These are phyloP conservation scores for Globisporangium perplexum DNA, from an alignment of 352 stramenopile genomes.

Conservation along the genomic window DNA sequence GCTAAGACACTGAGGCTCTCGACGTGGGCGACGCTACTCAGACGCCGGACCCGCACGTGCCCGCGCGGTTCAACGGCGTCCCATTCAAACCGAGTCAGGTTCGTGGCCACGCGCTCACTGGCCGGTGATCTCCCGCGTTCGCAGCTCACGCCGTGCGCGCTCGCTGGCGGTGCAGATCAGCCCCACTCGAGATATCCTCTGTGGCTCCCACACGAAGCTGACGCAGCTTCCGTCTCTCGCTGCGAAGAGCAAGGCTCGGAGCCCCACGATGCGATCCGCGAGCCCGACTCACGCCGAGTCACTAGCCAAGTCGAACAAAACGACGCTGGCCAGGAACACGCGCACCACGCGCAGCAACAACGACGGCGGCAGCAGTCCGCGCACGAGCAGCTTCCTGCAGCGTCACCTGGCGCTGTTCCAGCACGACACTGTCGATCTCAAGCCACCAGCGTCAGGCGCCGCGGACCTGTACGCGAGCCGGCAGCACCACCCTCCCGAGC, in stretches of 20 bases:
- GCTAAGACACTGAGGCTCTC: neutral
- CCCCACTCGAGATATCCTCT: slow-evolving; percentile 45
- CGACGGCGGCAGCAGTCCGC: slow-evolving; percentile 4
- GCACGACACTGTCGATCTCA: neutral
- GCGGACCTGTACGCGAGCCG: no score
- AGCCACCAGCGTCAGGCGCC: no score
- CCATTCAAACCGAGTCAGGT: slow-evolving; percentile 56
- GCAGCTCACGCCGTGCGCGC: no score
- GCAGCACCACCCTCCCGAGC: neutral
- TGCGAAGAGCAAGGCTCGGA: neutral
- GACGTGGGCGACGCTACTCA: slow-evolving; percentile 4
- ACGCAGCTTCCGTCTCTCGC: slow-evolving; percentile 46
- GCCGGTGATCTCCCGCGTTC: no score
- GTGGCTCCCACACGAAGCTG: slow-evolving; percentile 34
- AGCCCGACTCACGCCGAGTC: neutral
- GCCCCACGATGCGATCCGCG: neutral
- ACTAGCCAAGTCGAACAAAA: slow-evolving; percentile 8
- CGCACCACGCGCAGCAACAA: slow-evolving; percentile 6
- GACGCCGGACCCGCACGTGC: slow-evolving; percentile 47
- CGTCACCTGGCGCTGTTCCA: slow-evolving; percentile 7
- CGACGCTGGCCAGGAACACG: neutral
- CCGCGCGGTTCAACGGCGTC: slow-evolving; percentile 55
- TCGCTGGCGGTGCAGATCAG: slow-evolving; percentile 25
- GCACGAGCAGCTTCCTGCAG: neutral
- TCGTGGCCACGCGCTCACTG: neutral